Percentiles rank a stretch among this genome's conserved stretches.
phyloP scores from a whole-genome alignment of 164 flowering plant genomes.

The Tetracentron sinense region DNA sequence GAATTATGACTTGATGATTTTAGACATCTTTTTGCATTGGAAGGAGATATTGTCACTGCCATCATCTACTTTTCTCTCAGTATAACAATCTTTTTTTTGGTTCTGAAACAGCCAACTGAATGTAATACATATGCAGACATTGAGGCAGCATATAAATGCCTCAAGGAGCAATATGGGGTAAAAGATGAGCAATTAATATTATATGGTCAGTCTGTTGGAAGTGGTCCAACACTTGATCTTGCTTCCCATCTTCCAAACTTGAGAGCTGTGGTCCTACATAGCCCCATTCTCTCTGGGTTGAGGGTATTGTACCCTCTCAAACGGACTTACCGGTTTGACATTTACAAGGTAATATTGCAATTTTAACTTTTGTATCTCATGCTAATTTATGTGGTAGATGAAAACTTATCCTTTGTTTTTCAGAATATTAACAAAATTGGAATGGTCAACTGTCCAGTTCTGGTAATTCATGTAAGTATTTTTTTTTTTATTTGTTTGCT shows the following conservation, averaged over 20 bases:
- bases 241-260: conserved; percentile 68
- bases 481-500: not conserved
- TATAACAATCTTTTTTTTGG: conserved; percentile 14
- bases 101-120: conserved; percentile 74
- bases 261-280: conserved; percentile 89
- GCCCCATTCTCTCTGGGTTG: conserved; percentile 89
- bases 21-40: too few species aligned
- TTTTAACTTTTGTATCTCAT: not conserved
- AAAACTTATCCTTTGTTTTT: conserved; percentile 6
- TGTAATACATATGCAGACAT: conserved; percentile 87
- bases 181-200: conserved; percentile 76
- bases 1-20: too few species aligned
- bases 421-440: conserved; percentile 92
- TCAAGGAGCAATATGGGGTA: conserved; percentile 84
- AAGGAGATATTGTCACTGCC: too few species aligned
- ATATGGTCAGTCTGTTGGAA: conserved; percentile 95
- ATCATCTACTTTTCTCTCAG: too few species aligned
- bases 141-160: conserved; percentile 84
- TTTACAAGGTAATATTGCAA: conserved; percentile 66
- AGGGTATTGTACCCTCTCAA: conserved; percentile 86
- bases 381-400: not conserved
- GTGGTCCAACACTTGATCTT: conserved; percentile 91
- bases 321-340: conserved; percentile 89
- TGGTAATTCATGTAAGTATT: conserved; percentile 82
- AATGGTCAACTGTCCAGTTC: conserved; percentile 73